A percentile compares a stretch with the other conserved stretches of the same genome.
phyloP scores from a whole-genome alignment of 1,284 basidiomycete genomes.

The Fomes fomentarius region DNA sequence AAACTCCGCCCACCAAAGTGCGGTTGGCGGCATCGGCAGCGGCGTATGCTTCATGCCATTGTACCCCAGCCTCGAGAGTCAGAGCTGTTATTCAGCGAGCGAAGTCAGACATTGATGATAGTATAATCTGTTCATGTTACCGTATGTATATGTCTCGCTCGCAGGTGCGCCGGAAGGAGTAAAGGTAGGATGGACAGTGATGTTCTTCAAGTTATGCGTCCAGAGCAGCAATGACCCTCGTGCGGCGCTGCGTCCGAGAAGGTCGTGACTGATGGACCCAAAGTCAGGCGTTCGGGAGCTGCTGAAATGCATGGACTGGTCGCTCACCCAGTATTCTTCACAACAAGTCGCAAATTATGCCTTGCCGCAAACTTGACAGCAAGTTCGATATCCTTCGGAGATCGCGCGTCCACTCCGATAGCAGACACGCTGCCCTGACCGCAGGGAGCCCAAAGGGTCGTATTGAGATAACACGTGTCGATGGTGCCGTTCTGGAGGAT shows the following conservation, averaged over 20 bases:
- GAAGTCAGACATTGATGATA: too few relatives aligned
- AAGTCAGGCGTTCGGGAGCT: neutral
- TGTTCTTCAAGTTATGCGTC: slow-evolving; percentile 31
- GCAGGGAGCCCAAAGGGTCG: slow-evolving; percentile 41
- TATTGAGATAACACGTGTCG: slow-evolving; percentile 44
- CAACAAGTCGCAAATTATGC: slow-evolving; percentile 43
- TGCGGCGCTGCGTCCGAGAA: slow-evolving; percentile 27
- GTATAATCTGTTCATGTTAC: slow-evolving; percentile 14
- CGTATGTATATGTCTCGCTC: slow-evolving; percentile 13
- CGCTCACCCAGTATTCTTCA: slow-evolving; percentile 53
- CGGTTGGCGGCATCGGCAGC: slow-evolving; percentile 31
- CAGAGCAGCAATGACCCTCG: slow-evolving; percentile 28
- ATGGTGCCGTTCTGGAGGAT: slow-evolving; percentile 44
- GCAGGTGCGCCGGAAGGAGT: slow-evolving; percentile 22
- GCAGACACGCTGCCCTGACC: slow-evolving; percentile 47
- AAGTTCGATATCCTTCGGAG: slow-evolving; percentile 39
- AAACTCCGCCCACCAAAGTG: slow-evolving; percentile 31
- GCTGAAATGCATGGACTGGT: slow-evolving; percentile 2
- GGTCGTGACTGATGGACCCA: slow-evolving; percentile 25
- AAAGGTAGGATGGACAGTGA: slow-evolving; percentile 31
- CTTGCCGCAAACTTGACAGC: slow-evolving; percentile 43
- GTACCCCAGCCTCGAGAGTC: slow-evolving; percentile 48
- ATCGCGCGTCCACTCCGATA: slow-evolving; percentile 45
- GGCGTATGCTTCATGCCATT: slow-evolving; percentile 47
- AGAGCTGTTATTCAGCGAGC: too few relatives aligned